Evolutionary conservation across 768 basidiomycete species (phyloP).

Genomic region (Boletus fagicola): DNA sequence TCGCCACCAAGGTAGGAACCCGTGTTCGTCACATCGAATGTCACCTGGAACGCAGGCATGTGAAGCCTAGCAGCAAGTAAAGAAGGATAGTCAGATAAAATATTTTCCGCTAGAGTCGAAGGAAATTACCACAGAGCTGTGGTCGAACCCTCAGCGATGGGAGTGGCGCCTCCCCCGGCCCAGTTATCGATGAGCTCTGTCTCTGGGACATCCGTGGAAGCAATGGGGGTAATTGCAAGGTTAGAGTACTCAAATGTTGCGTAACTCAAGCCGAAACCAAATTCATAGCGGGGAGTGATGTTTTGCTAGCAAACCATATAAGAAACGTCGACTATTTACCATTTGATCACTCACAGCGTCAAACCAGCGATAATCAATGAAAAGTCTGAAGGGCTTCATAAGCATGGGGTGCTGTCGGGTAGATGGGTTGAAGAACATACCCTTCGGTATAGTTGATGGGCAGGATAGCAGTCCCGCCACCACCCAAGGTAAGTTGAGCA

Average conservation of each 20-base stretch:
- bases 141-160: slow-evolving; percentile 55
- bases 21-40: slow-evolving; percentile 65
- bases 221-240: slow-evolving; percentile 47
- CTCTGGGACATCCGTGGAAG: slow-evolving; percentile 31
- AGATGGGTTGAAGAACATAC: slow-evolving; percentile 9
- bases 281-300: slow-evolving; percentile 80
- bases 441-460: slow-evolving; percentile 64
- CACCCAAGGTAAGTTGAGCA: slow-evolving; percentile 37
- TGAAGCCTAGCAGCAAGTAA: slow-evolving; percentile 49
- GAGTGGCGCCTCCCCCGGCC: slow-evolving; percentile 57
- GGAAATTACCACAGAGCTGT: slow-evolving; percentile 55
- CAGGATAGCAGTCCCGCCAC: slow-evolving; percentile 30
- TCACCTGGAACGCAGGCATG: slow-evolving; percentile 58
- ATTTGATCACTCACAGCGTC: slow-evolving; percentile 51
- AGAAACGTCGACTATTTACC: neutral
- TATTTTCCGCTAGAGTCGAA: neutral
- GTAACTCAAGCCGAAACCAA: slow-evolving; percentile 89
- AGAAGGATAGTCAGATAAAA: neutral
- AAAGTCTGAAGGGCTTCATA: slow-evolving; percentile 35
- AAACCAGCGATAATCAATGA: slow-evolving; percentile 73
- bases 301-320: slow-evolving; percentile 42
- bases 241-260: slow-evolving; percentile 73
- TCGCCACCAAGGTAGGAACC: slow-evolving; percentile 65
- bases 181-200: slow-evolving; percentile 44
- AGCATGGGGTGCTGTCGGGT: neutral